phyloP scores from a whole-genome alignment of 176 grass and related monocot species.

The Ampelocalamus luodianensis region DNA sequence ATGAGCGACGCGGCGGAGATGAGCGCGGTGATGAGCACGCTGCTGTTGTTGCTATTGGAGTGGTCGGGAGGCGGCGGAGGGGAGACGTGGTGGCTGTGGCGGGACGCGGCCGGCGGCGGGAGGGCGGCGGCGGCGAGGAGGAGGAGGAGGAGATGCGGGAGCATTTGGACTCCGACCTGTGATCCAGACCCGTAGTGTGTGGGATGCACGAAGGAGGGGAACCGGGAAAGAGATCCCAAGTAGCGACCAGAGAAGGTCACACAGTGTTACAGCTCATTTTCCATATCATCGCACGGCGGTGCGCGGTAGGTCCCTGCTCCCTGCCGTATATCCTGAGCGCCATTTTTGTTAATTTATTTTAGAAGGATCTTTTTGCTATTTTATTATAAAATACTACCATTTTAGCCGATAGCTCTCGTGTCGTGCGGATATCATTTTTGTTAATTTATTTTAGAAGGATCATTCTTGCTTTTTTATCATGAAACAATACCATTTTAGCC shows the following conservation, averaged over 20 bases:
- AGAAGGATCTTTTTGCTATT: too few species aligned
- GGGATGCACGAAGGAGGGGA: not conserved
- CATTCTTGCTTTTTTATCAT: too few species aligned
- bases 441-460: too few species aligned
- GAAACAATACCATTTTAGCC: too few species aligned
- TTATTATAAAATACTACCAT: too few species aligned
- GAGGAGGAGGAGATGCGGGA: slow-evolving; percentile 30
- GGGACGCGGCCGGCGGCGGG: slow-evolving; percentile 41
- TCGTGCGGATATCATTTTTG: too few species aligned
- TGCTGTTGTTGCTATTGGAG: slow-evolving; percentile 13
- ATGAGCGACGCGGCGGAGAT: slow-evolving; percentile 50
- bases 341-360: too few species aligned
- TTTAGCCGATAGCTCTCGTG: too few species aligned
- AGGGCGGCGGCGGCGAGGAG: not conserved
- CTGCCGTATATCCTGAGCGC: too few species aligned
- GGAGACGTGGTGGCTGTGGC: not conserved
- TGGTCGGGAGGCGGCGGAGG: slow-evolving; percentile 34
- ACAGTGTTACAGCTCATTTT: not conserved
- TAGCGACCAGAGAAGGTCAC: not conserved
- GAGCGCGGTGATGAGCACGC: slow-evolving; percentile 41
- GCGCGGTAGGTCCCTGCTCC: too few species aligned
- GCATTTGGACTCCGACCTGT: slow-evolving; percentile 42
- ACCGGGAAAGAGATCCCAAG: not conserved
- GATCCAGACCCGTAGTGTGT: slow-evolving; percentile 29
- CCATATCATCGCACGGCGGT: slow-evolving; percentile 38